These are phyloP conservation scores for Picochlorum sp. DNA, from an alignment of 139 green algal species.

Conservation along the genomic window DNA sequence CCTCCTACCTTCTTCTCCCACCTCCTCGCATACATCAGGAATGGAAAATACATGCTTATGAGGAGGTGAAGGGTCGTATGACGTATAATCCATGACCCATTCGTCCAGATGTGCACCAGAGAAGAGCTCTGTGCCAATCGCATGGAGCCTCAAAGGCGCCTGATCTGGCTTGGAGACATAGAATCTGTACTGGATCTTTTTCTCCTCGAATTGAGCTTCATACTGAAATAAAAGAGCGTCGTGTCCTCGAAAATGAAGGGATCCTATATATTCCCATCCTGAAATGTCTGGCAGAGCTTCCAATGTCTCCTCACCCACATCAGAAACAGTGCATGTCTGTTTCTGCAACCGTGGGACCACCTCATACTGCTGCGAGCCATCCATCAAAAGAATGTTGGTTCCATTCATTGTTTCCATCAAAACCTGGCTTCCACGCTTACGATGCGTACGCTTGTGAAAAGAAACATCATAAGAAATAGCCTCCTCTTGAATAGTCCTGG, in stretches of 20 bases:
- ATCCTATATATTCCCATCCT: constrained; percentile 13
- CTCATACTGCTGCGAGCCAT: not conserved
- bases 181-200: constrained; percentile 28
- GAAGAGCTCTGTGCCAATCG: constrained; percentile 35
- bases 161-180: constrained; percentile 10
- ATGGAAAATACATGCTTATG: constrained; percentile 15
- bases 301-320: not conserved
- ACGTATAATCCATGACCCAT: constrained; percentile 28
- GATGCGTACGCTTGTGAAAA: constrained; percentile 4
- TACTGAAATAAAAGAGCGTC: constrained; percentile 7
- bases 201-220: constrained; percentile 13
- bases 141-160: constrained; percentile 29
- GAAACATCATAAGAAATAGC: constrained; percentile 16
- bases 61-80: constrained; percentile 12
- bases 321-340: constrained; percentile 1
- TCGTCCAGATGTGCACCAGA: constrained; percentile 34
- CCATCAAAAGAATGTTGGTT: constrained; percentile 18
- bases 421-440: not conserved
- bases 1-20: not conserved
- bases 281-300: constrained; percentile 18
- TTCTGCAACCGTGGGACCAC: constrained; percentile 16
- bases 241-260: not conserved
- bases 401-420: constrained; percentile 17
- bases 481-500: constrained; percentile 3
- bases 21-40: constrained; percentile 22